Base-by-base conservation (phyloP, 805 yeast genomes). In the Nakazawaea anatomiae region DNA sequence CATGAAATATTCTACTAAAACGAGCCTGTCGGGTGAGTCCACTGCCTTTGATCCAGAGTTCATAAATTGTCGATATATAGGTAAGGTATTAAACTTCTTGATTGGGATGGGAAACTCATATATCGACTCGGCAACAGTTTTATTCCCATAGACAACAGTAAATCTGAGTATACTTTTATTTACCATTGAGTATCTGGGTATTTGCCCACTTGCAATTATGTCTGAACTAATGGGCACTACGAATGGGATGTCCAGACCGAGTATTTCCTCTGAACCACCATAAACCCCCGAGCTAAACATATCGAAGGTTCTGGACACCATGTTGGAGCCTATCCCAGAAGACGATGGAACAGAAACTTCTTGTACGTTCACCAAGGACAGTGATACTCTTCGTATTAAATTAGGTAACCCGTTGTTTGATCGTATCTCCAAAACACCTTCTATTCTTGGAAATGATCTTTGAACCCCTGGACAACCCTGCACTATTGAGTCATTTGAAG, bases 401-500 rank as follows among this genome's bases (percentile, higher is more conserved):
- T 78, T 75, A 11, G 80, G 76, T 6, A 58, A 58, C 3, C 80
- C 82, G 46, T 71, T 70, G 10, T 69, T 69, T 1, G 85, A 75
- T 49, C 87, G 68, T 14, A 83, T 61, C 55, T 81, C 79, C 12
- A 83, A 59, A 29, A 73, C 75, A 7, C 86, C 80, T 49, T 81
- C 80, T 3, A 83, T 67, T 31, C 87, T 72, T 2, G 89, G 88
- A 46, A 73, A 64, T 3, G 79, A 81, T 47, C 80, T 74, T 1
- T 84, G 80, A 1, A 83, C 80, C 0, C 89, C 89, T 0, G 89
- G 88, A 63, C 86, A 80, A 3, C 89, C 89, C 46, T 74, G 67
- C 1, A 83, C 79, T 0, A 79, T 66, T n/a, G 80, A 71, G 31
- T 71, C 68, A 44, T 76, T 77, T 39, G 81, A 73, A 3, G 85